phyloP scores from a whole-genome alignment of 2,329 filamentous ascomycete genomes.

The Clonostachys rhizophaga region DNA sequence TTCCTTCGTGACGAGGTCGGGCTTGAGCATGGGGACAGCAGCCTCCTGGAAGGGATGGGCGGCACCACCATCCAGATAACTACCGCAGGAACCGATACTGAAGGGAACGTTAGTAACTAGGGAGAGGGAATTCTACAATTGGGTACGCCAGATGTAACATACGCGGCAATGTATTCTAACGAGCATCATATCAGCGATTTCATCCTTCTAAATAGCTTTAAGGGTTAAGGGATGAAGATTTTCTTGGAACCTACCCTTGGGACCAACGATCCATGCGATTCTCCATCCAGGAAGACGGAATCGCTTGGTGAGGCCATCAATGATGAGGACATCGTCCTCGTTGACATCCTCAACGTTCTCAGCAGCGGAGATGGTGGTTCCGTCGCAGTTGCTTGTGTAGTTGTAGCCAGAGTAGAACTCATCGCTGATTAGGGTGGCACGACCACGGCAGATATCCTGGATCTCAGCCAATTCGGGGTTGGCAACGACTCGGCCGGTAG shows the following conservation, averaged over 20 bases:
- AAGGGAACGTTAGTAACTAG: conserved; percentile 6
- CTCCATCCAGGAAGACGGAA: conserved; percentile 96
- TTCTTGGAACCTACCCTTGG: conserved; percentile 51
- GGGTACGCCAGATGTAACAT: not conserved
- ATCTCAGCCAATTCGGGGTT: conserved; percentile 86
- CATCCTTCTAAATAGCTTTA: conserved; percentile 4
- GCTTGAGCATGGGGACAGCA: conserved; percentile 89
- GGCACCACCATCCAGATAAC: conserved; percentile 90
- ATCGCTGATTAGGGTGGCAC: conserved; percentile 89
- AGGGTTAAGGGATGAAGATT: too few species aligned
- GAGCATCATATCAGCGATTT: not conserved
- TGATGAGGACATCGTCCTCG: conserved; percentile 86
- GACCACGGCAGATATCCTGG: conserved; percentile 86
- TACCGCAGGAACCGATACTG: conserved; percentile 81
- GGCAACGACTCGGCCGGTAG: conserved; percentile 81
- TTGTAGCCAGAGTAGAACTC: conserved; percentile 98
- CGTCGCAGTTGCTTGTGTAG: conserved; percentile 89
- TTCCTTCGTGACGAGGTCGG: conserved; percentile 71
- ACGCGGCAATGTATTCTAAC: conserved; percentile 82
- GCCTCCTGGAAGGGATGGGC: conserved; percentile 96
- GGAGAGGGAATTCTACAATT: not conserved
- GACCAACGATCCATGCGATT: conserved; percentile 92
- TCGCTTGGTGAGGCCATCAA: conserved; percentile 93
- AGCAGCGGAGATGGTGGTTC: conserved; percentile 81
- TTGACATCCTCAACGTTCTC: conserved; percentile 89